Evolutionary conservation across 352 stramenopile species (phyloP), one percentile per base, ranked within the genome.

Genomic region (Paralagenidium karlingii): DNA sequence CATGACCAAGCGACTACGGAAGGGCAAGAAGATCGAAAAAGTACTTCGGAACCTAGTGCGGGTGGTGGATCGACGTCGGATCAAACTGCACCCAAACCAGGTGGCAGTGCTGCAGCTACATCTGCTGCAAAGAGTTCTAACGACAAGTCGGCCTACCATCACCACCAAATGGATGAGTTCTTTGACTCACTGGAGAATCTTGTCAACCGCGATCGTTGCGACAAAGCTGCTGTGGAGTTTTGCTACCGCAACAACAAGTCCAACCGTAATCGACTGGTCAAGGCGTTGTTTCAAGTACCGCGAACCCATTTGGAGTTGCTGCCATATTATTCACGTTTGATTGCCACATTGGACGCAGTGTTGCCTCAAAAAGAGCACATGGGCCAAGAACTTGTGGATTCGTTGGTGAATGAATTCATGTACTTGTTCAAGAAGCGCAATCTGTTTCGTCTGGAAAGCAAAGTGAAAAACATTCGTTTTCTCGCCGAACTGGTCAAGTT

Each of bases 401-500:
- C 97, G 49, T 60, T 99, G 4, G 88, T 97, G 37, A 73, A 85
- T 30, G 92, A 99, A 53, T 97, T 99, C 51, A 84, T 96, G 53
- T 89, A 85, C 40, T 56, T 90, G 45, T 61, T 95, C 44, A 83
- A 96, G 80, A 82, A 97, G 21, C 77, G 94, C 40, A 97, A 97
- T 51, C 73, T 91, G 51, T 96, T 96, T 45, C 70, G 93, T 0
- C 60, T 94, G 21, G 93, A 98, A 58, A 93, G 79, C 40, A 92
- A 96, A 47, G 73, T 98, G 41, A 91, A 94, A 47, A 99, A 96
- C 55, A 95, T 94, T 19, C 69, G 91, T 5, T 98, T 97, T 39
- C 68, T 99, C 15, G 88, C 83, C 0, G 95, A 99, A 60, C 54
- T 99, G 0, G 92, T 96, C 11, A 99, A 98, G 48, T 99, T 99